Percentiles rank a stretch among this genome's conserved stretches.
phyloP scores from a whole-genome alignment of 2,329 filamentous ascomycete species.

The Fusarium neocosmosporiellum region DNA sequence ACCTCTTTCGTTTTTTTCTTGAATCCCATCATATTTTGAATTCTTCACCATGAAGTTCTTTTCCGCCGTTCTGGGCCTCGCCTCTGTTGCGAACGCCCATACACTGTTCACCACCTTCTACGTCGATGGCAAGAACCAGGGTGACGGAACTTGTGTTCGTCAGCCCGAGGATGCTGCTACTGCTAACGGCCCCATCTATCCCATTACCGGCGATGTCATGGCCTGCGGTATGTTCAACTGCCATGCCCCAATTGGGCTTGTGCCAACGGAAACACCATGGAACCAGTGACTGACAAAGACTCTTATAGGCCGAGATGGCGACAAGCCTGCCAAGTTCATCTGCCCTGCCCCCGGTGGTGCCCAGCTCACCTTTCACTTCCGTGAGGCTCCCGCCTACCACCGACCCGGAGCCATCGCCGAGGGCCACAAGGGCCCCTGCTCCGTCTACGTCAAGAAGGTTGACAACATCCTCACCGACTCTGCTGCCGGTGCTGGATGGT shows the following conservation, averaged over 20 bases:
- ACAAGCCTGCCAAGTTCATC: constrained; percentile 58
- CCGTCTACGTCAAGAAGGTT: constrained; percentile 80
- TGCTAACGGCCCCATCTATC: constrained; percentile 67
- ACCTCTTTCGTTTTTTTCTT: not conserved
- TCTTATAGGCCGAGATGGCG: constrained; percentile 55
- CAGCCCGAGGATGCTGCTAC: constrained; percentile 66
- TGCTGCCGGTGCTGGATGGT: constrained; percentile 76
- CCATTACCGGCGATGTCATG: constrained; percentile 71
- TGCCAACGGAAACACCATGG: accelerated
- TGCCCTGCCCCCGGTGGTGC: constrained; percentile 63
- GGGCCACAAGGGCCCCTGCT: constrained; percentile 75
- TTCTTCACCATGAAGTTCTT: constrained; percentile 52
- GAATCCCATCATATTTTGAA: constrained; percentile 34
- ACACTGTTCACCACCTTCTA: constrained; percentile 73
- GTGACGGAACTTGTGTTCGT: constrained; percentile 77
- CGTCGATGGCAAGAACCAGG: constrained; percentile 71
- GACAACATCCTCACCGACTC: constrained; percentile 62
- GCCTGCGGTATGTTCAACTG: constrained; percentile 70
- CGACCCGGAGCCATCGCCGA: constrained; percentile 67
- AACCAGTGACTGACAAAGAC: not conserved
- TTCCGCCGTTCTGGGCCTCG: constrained; percentile 49
- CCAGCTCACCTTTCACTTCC: constrained; percentile 74
- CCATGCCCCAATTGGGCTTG: not conserved
- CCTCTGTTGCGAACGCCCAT: constrained; percentile 61
- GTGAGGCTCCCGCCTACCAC: constrained; percentile 67